Base-by-base conservation (phyloP, 2,329 filamentous ascomycete species). In the Phaeosphaeriaceae sp. region DNA sequence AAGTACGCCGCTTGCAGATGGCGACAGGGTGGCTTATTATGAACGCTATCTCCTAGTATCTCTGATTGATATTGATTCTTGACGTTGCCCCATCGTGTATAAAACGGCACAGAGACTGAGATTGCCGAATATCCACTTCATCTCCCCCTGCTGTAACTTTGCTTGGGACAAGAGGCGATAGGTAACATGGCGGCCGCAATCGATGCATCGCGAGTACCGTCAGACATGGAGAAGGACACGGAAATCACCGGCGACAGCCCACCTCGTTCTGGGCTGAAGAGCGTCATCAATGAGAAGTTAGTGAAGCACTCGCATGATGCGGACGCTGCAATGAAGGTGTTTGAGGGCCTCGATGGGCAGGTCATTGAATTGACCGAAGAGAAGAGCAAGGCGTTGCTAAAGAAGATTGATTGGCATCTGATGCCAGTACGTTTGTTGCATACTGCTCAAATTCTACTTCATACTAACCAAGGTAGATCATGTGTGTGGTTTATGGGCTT, bases 391-490 rank as follows among this genome's bases (percentile, higher is more conserved):
- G 73, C 81, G n/a, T 64, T 88, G 13, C 63, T 87, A n/a, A 72
- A 77, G 15, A 81, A 77, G 44, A 87, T 88, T 50, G 86, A 88
- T 66, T 80, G 76, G 78, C 81, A 84, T 62, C 70, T 85, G 55
- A 83, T 86, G 79, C 83, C 83, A 0, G 71, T 78, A 48, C 52
- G 63, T 54, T 11, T 36, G 40, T 28, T 9, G 33, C 11, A 17
- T 35, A 3, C 11, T 21, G 8, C 28, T 18, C 28, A 17, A 37
- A 13, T 21, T 16, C 8, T 3, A 29, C 20, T 18, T 20, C 30
- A 48, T 38, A 54, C 35, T 32, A 11, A 41, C n/a, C 26, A 28
- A 8, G 3, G 16, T 26, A 79, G 78, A 69, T 84, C 23, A 77
- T 86, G 67, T 84, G 82, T 71, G 46, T 76, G 56, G 60, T 81